These are phyloP conservation scores for Amphichorda felina DNA, from an alignment of 2,329 filamentous ascomycete species.

Conservation along the genomic window DNA sequence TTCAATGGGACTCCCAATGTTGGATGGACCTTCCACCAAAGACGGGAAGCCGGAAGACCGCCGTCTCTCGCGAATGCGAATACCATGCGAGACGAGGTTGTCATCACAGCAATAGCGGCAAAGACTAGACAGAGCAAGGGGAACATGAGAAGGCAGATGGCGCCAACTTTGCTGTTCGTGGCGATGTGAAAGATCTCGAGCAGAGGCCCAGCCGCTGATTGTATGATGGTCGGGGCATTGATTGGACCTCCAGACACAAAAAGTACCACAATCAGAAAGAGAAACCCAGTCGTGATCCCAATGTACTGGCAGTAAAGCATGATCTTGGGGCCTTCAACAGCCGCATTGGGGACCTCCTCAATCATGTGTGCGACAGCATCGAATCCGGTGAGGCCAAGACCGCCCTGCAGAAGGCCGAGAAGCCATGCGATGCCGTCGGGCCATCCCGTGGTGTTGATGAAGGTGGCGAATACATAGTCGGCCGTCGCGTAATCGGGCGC, in stretches of 20 bases:
- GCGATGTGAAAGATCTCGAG: constrained; percentile 52
- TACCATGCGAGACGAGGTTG: constrained; percentile 52
- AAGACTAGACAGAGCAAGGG: constrained; percentile 53
- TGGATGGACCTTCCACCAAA: constrained; percentile 51
- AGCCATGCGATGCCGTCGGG: constrained; percentile 33
- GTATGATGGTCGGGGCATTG: too few relatives aligned
- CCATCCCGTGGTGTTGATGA: constrained; percentile 33
- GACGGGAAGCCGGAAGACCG: constrained; percentile 48
- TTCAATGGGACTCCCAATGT: constrained; percentile 54
- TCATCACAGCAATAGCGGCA: constrained; percentile 52
- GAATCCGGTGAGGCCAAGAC: constrained; percentile 24
- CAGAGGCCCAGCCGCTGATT: too few relatives aligned
- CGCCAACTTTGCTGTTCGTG: constrained; percentile 47
- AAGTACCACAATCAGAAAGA: too few relatives aligned
- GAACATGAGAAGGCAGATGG: constrained; percentile 55
- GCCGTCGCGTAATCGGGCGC: constrained; percentile 21
- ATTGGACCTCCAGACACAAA: too few relatives aligned
- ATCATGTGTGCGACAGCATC: constrained; percentile 32
- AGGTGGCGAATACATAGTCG: constrained; percentile 28
- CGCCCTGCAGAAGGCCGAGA: constrained; percentile 29
- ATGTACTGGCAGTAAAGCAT: constrained; percentile 47
- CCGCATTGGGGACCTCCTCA: constrained; percentile 31
- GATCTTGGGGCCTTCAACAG: constrained; percentile 25
- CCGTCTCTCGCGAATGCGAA: constrained; percentile 55
- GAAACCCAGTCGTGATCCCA: constrained; percentile 47